Conservation (phyloP, 1,139 yeast species). For the Tardiomyces depauwii region DNA sequence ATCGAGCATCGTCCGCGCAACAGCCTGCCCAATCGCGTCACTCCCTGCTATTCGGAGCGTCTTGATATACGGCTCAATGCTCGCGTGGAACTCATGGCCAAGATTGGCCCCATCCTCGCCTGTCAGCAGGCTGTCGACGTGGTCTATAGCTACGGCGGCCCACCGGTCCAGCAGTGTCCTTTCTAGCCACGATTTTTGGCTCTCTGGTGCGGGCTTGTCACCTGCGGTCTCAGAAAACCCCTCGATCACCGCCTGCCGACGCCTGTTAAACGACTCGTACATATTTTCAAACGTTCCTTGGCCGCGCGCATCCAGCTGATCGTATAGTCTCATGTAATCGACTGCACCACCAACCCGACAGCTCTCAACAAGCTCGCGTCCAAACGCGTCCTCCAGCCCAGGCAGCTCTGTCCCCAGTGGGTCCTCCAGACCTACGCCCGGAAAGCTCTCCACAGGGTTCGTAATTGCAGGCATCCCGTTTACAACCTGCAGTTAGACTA, state of each 20-base stretch:
- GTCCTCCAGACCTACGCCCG: no score
- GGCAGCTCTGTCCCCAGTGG: not conserved
- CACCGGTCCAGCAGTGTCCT: constrained; percentile 41
- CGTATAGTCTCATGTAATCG: constrained; percentile 14
- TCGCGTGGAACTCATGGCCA: not conserved
- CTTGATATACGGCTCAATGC: constrained; percentile 29
- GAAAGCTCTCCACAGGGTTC: no score
- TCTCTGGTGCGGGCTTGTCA: constrained; percentile 70
- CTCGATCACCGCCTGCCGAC: constrained; percentile 63
- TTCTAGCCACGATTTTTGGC: constrained; percentile 55
- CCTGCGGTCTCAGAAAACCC: constrained; percentile 35
- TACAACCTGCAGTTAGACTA: no score
- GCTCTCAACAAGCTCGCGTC: not conserved
- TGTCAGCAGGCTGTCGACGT: constrained; percentile 36
- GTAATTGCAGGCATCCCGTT: not conserved
- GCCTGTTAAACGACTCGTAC: constrained; percentile 53
- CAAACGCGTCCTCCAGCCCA: not conserved
- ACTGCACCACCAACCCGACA: not conserved
- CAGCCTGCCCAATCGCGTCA: no score
- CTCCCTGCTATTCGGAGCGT: constrained; percentile 11
- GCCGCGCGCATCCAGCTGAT: constrained; percentile 31
- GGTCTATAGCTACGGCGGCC: constrained; percentile 47
- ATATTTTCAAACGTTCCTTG: constrained; percentile 45
- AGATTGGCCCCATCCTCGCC: constrained; percentile 26
- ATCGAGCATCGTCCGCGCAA: no score